phyloP scores from a whole-genome alignment of 2,329 filamentous ascomycete genomes.

The Aspergillus sp. region DNA sequence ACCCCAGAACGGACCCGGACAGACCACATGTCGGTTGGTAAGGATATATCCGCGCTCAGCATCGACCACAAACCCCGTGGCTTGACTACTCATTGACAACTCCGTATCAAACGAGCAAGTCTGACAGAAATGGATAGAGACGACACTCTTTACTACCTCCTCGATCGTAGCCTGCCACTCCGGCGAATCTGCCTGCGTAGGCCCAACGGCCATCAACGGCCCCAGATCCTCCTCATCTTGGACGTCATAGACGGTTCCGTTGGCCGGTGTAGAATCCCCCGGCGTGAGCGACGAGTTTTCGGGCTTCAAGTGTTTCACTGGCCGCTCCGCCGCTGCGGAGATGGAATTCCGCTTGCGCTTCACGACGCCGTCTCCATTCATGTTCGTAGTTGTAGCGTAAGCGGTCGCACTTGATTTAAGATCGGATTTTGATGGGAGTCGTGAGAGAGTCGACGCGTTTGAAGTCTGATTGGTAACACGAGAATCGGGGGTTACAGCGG shows the following conservation, averaged over 20 bases:
- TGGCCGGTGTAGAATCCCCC: conserved; percentile 43
- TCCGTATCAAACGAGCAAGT: conserved; percentile 99
- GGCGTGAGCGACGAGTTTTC: conserved; percentile 44
- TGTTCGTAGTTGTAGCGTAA: conserved; percentile 43
- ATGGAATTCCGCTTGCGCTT: conserved; percentile 59
- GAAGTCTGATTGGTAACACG: conserved; percentile 15
- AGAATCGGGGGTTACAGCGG: conserved; percentile 11
- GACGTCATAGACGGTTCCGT: conserved; percentile 46
- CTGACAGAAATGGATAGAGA: conserved; percentile 98
- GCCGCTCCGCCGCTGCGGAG: conserved; percentile 51
- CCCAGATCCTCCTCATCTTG: conserved; percentile 49
- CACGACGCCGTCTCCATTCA: conserved; percentile 48
- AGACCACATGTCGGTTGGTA: conserved; percentile 90
- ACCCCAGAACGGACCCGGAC: conserved; percentile 94
- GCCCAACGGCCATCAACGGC: conserved; percentile 45
- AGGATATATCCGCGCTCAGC: conserved; percentile 86
- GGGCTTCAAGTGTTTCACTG: conserved; percentile 56
- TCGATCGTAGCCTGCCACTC: conserved; percentile 98
- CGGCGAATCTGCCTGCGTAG: conserved; percentile 62
- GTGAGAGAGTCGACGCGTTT: conserved; percentile 15
- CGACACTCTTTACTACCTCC: conserved; percentile 88
- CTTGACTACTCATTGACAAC: conserved; percentile 86
- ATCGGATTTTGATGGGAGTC: conserved; percentile 4
- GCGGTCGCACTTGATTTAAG: conserved; percentile 9
- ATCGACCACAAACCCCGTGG: conserved; percentile 96